These are phyloP conservation scores for Saccharomyces mikatae DNA, from an alignment of 805 yeast species.

Conservation along the genomic window DNA sequence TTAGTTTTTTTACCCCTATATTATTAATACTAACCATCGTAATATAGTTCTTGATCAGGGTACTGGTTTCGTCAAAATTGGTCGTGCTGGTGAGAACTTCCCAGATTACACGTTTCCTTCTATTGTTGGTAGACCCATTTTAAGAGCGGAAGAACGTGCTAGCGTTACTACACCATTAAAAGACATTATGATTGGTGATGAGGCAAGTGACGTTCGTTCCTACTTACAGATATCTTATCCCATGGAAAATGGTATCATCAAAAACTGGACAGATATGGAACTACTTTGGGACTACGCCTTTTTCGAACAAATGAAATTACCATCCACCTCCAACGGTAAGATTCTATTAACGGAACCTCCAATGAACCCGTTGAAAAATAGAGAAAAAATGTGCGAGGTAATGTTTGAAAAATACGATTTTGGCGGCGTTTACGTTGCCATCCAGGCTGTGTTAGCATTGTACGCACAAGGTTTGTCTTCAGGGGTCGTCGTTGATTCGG, in stretches of 20 bases:
- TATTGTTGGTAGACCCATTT: conserved; percentile 92
- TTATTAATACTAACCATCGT: background rate
- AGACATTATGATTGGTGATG: conserved; percentile 97
- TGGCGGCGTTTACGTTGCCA: conserved; percentile 91
- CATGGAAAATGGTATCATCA: conserved; percentile 96
- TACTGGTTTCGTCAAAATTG: conserved; percentile 95
- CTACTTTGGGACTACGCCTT: conserved; percentile 97
- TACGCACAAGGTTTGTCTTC: conserved; percentile 95
- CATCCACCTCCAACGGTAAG: conserved; percentile 68
- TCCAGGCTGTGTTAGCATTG: conserved; percentile 95
- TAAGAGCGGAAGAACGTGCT: conserved; percentile 91
- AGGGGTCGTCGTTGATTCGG: conserved; percentile 94
- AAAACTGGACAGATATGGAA: conserved; percentile 98
- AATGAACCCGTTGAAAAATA: conserved; percentile 86
- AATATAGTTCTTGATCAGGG: conserved; percentile 86
- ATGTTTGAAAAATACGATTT: conserved; percentile 91
- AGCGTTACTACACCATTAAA: conserved; percentile 56
- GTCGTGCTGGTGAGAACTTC: conserved; percentile 93
- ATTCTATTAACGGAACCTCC: conserved; percentile 94
- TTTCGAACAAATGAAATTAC: conserved; percentile 78
- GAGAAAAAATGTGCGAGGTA: conserved; percentile 88
- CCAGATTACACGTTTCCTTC: conserved; percentile 97
- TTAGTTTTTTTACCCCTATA: conserved; percentile 3
- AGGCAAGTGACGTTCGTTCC: conserved; percentile 85
- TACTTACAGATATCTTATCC: conserved; percentile 91